These are phyloP conservation scores for Claviceps pusilla DNA, from an alignment of 2,329 filamentous ascomycete genomes.

Conservation along the genomic window DNA sequence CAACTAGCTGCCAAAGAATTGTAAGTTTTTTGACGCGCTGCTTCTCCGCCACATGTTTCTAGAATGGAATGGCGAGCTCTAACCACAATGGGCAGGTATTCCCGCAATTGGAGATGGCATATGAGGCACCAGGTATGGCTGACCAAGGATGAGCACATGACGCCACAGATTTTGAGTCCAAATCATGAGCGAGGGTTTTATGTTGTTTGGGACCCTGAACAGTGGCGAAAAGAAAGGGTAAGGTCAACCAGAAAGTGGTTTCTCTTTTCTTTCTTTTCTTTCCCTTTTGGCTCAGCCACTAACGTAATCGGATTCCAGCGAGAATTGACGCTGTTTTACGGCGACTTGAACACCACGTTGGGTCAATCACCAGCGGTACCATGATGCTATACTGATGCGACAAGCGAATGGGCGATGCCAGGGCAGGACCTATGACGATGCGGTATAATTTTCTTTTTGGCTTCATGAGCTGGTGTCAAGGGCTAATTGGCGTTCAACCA, in stretches of 20 bases:
- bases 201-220: constrained; percentile 48
- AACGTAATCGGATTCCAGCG: constrained; percentile 29
- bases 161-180: constrained; percentile 42
- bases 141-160: constrained; percentile 53
- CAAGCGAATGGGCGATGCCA: not conserved
- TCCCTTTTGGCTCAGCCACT: not conserved
- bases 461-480: constrained; percentile 9
- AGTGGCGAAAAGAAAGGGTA: constrained; percentile 50
- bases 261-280: not conserved
- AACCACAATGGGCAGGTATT: constrained; percentile 29
- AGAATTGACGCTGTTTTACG: constrained; percentile 46
- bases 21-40: constrained; percentile 24
- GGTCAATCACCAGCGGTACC: constrained; percentile 17
- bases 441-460: constrained; percentile 3
- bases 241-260: constrained; percentile 32
- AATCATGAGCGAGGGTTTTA: constrained; percentile 51
- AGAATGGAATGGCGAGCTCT: not conserved
- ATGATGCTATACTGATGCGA: constrained; percentile 9
- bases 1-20: constrained; percentile 48
- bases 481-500: constrained; percentile 18
- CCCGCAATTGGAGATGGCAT: constrained; percentile 54
- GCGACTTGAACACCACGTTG: constrained; percentile 40
- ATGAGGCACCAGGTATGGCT: constrained; percentile 52
- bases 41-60: not conserved
- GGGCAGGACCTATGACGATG: constrained; percentile 4